Base-by-base conservation (phyloP, 345 rosid genomes). In the Linum tenue region DNA sequence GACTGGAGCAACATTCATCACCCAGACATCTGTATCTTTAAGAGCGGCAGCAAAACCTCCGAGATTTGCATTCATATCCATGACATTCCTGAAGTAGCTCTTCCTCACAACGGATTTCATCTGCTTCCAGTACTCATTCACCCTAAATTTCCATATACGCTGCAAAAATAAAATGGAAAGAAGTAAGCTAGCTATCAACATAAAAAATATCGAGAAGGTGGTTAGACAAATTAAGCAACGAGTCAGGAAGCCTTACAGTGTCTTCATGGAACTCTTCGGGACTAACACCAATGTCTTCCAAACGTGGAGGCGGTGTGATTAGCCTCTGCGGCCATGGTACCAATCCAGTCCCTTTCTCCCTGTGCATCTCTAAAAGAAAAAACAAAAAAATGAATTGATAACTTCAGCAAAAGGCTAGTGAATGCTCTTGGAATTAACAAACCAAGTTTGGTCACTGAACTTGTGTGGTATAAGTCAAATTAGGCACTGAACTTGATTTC, bases 21-120 rank as follows among this genome's bases (percentile, higher is more conserved):
- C 97, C 99, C 99, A 94, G 31, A 85, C 88, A 74, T 90, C 91
- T 70, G 73, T 83, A 68, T 84, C 90, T 48, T 78, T 81, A 51
- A 92, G 89, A 44, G 92, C 90, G 75, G 92, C 95, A 67, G 85
- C 97, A 66, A 94, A 94, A 39, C 99, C 94, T 4, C 99, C 99
- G 4, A 94, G 86, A 73, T 85, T 79, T 63, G 99, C 82, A 73
- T 85, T 94, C 99, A 94, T 94, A 72, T 94, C 99, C 99, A 94
- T 90, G 71, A 94, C 86, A 73, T 94, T 94, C 84, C 97, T 80
- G 67, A 94, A 77, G 63, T 85, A 79, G 65, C 79, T 90, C 77
- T 69, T 86, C 70, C 80, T 84, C n/a, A 85, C 75, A 79, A 90
- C 77, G 67, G 88, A 76, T 83, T 85, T 94, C 85, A 90, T 80